These are phyloP conservation scores for Arthroderma uncinatum DNA, from an alignment of 2,329 filamentous ascomycete species.

Conservation along the genomic window DNA sequence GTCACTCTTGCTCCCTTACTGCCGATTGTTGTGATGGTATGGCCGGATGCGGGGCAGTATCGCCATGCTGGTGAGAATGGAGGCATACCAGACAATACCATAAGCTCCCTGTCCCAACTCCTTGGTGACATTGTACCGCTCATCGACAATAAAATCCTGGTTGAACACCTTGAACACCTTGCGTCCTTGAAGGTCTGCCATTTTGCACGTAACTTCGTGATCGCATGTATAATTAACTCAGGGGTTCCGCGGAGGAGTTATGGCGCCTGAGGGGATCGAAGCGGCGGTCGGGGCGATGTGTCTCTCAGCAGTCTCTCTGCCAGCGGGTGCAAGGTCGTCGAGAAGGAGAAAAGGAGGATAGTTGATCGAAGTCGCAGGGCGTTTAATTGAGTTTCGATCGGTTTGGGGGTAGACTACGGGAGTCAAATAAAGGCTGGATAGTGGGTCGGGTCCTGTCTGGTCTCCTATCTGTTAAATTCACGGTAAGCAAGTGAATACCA, in stretches of 20 bases:
- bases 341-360: not conserved
- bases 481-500: not conserved
- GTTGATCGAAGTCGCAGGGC: not conserved
- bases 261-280: not conserved
- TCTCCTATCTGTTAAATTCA: not conserved
- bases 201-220: constrained; percentile 23
- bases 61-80: no score
- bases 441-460: not conserved
- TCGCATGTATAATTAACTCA: not conserved
- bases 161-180: constrained; percentile 99
- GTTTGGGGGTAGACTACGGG: not conserved
- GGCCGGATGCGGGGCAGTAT: not conserved
- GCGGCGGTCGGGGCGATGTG: not conserved
- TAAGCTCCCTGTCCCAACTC: constrained; percentile 97
- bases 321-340: not conserved
- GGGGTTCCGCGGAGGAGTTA: not conserved
- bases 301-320: not conserved
- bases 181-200: constrained; percentile 56
- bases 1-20: not conserved
- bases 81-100: constrained; percentile 83
- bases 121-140: constrained; percentile 97
- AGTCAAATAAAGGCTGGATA: not conserved
- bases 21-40: constrained; percentile 2
- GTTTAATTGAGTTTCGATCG: constrained; percentile 1
- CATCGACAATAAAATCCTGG: constrained; percentile 97